Evolutionary conservation across 805 yeast genomes (phyloP).

Genomic region (Candida multigemmis): DNA sequence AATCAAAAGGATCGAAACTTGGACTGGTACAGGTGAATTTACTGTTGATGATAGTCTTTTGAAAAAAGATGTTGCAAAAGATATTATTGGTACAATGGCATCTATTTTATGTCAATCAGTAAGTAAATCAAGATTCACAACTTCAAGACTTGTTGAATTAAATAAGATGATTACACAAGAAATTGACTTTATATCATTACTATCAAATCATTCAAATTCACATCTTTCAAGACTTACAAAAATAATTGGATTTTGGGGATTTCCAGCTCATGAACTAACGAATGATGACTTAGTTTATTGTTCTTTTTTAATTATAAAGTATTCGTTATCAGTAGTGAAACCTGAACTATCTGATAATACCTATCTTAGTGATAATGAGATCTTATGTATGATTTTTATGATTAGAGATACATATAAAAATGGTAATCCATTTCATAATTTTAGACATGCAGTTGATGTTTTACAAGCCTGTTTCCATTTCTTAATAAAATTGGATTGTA

Average conservation of each 20-base stretch:
- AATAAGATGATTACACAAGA: slow-evolving; percentile 16
- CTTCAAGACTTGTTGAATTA: slow-evolving; percentile 10
- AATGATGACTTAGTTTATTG: slow-evolving; percentile 60
- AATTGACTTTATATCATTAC: slow-evolving; percentile 20
- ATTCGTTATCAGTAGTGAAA: slow-evolving; percentile 24
- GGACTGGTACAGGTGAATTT: slow-evolving; percentile 29
- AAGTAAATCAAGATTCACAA: slow-evolving; percentile 15
- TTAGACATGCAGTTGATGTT: slow-evolving; percentile 93
- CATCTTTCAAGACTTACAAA: slow-evolving; percentile 23
- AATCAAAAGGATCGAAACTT: slow-evolving; percentile 29
- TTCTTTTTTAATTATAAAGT: slow-evolving; percentile 45
- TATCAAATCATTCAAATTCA: slow-evolving; percentile 12
- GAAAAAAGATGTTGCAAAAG: slow-evolving; percentile 1
- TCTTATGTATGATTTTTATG: slow-evolving; percentile 53
- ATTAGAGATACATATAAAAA: slow-evolving; percentile 73
- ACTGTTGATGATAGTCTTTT: slow-evolving; percentile 1
- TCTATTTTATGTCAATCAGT: slow-evolving; percentile 14
- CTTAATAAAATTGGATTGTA: slow-evolving; percentile 32
- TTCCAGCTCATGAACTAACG: slow-evolving; percentile 57
- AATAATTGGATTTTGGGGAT: slow-evolving; percentile 54
- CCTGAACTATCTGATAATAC: slow-evolving; percentile 4
- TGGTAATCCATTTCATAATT: slow-evolving; percentile 90
- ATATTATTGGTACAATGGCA: slow-evolving; percentile 27
- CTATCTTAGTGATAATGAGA: slow-evolving; percentile 25
- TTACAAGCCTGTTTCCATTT: slow-evolving; percentile 79